Evolutionary conservation across 805 yeast species (phyloP).

Genomic region (Kodamaea sagamina): DNA sequence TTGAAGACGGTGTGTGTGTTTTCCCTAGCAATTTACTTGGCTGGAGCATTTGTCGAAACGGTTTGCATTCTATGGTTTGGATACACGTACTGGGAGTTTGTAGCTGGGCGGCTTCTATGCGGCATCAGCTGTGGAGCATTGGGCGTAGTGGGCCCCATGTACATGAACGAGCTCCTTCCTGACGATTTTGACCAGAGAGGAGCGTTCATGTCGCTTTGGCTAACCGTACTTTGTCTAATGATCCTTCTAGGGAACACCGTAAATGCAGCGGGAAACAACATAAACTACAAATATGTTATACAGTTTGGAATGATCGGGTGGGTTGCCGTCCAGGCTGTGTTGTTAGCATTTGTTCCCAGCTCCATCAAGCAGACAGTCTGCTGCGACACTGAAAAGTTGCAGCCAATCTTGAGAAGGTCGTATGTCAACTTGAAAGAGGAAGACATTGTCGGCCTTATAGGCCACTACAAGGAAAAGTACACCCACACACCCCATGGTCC

Average conservation of each 20-base stretch:
- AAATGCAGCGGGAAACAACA: conserved; percentile 4
- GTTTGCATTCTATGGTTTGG: conserved; percentile 8
- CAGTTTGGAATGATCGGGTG: conserved; percentile 11
- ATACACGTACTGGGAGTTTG: conserved; percentile 13
- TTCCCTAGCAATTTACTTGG: conserved; percentile 19
- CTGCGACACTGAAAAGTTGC: conserved; percentile 1
- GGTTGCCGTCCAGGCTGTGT: conserved; percentile 9
- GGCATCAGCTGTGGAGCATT: conserved; percentile 29
- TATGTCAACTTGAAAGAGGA: conserved; percentile 1
- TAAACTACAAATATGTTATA: background rate
- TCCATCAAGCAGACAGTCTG: conserved; percentile 13
- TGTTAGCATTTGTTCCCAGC: conserved; percentile 14
- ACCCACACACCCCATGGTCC: background rate
- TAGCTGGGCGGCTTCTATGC: conserved; percentile 22
- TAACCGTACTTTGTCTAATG: conserved; percentile 25
- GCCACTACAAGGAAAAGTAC: background rate
- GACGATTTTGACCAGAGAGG: conserved; percentile 18
- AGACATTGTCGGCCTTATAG: background rate
- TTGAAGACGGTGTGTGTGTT: conserved; percentile 16
- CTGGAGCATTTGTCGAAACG: conserved; percentile 22
- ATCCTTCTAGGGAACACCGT: conserved; percentile 25
- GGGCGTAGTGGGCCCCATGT: conserved; percentile 27
- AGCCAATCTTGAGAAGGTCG: background rate
- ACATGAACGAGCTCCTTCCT: conserved; percentile 20
- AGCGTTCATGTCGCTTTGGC: conserved; percentile 24